phyloP scores from a whole-genome alignment of 2,329 filamentous ascomycete species.

The Mycocentrospora acerina region DNA sequence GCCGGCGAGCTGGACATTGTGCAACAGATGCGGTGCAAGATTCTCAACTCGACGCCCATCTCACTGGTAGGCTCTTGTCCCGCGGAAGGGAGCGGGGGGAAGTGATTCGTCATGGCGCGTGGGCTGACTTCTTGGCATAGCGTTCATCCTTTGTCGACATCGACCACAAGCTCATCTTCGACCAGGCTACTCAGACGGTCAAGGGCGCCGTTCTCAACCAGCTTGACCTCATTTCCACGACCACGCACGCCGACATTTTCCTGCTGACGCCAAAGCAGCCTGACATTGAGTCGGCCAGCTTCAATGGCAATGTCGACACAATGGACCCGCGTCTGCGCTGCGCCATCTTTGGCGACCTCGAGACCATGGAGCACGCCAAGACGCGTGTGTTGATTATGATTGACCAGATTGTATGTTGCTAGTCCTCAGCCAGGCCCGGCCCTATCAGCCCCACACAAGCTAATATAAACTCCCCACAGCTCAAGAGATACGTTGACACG shows the following conservation, averaged over 20 bases:
- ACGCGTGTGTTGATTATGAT: constrained; percentile 96
- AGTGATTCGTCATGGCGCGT: constrained; percentile 18
- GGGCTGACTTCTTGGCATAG: constrained; percentile 52
- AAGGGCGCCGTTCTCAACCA: constrained; percentile 77
- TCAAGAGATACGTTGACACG: constrained; percentile 73
- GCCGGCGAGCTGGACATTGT: constrained; percentile 86
- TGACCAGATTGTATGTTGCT: constrained; percentile 74
- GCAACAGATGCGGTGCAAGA: constrained; percentile 83
- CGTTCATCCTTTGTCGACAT: constrained; percentile 92
- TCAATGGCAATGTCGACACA: constrained; percentile 72
- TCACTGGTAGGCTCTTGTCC: constrained; percentile 69
- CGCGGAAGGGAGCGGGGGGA: constrained; percentile 5
- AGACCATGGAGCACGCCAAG: constrained; percentile 96
- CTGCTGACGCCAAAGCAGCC: constrained; percentile 86
- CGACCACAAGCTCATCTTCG: constrained; percentile 85
- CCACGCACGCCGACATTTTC: constrained; percentile 95
- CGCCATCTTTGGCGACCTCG: constrained; percentile 90
- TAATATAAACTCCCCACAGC: constrained; percentile 51
- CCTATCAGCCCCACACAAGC: constrained; percentile 28
- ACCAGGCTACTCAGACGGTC: constrained; percentile 66
- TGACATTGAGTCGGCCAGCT: constrained; percentile 74
- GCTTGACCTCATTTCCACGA: constrained; percentile 81
- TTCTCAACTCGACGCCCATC: constrained; percentile 89
- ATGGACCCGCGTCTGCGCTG: constrained; percentile 87
- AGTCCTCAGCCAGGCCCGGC: constrained; percentile 17